phyloP scores from a whole-genome alignment of 2,329 filamentous ascomycete genomes.

The Macrophomina pseudophaseolina region DNA sequence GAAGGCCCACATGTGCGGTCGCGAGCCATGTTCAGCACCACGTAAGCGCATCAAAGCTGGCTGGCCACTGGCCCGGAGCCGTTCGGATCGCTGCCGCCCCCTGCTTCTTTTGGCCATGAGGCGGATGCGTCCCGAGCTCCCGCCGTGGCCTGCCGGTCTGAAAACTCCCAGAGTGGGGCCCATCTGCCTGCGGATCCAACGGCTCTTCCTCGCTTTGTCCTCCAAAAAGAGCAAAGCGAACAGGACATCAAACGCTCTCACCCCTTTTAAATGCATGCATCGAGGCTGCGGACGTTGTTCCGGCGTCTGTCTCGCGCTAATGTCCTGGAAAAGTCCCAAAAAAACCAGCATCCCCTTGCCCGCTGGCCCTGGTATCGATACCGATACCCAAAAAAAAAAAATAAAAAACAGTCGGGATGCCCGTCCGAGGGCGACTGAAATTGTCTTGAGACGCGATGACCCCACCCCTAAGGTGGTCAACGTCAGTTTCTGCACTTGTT shows the following conservation, averaged over 20 bases:
- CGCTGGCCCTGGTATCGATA: neutral
- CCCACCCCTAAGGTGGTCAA: neutral
- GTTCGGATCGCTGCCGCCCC: neutral
- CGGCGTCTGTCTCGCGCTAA: neutral
- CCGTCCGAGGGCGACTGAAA: neutral
- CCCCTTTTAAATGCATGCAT: neutral
- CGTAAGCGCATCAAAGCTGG: neutral
- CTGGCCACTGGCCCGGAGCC: neutral
- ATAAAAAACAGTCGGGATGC: neutral
- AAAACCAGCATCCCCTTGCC: neutral
- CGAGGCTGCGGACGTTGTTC: constrained; percentile 9
- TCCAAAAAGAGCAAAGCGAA: neutral
- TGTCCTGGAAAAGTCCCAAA: neutral
- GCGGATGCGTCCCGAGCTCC: neutral
- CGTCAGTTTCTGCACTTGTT: neutral
- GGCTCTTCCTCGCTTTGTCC: neutral
- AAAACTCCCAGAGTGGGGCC: neutral
- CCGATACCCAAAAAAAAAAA: neutral
- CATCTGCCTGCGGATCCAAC: neutral
- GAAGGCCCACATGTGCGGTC: neutral
- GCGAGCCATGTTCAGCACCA: neutral
- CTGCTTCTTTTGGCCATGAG: neutral
- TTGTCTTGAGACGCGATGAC: neutral
- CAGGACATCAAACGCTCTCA: constrained; percentile 4
- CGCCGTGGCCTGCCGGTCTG: neutral